Evolutionary conservation across 179 eudicot genomes (phyloP).

Genomic region (Camellia oleifera): DNA sequence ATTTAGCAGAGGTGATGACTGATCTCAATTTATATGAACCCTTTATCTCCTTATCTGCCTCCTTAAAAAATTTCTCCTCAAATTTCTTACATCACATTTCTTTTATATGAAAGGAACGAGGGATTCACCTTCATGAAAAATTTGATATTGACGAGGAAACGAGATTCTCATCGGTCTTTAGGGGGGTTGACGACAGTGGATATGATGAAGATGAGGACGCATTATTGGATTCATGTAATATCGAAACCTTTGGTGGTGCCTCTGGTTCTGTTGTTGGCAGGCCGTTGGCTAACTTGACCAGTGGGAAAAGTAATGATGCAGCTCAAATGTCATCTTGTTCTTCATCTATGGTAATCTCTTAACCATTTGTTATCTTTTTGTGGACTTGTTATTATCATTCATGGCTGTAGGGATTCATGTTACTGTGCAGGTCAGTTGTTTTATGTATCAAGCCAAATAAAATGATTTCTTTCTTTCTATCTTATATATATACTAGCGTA

Average conservation of each 20-base stretch:
- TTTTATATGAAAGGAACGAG: conserved; percentile 67
- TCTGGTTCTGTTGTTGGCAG: conserved; percentile 40
- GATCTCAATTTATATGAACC: not conserved
- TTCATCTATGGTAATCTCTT: conserved; percentile 40
- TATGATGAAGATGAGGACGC: conserved; percentile 69
- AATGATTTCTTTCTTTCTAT: not conserved
- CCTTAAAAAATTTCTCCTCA: conserved; percentile 1
- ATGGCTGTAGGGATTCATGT: not conserved
- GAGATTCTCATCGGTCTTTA: conserved; percentile 81
- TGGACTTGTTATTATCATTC: conserved; percentile 8
- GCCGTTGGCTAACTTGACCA: conserved; percentile 50
- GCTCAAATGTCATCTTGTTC: conserved; percentile 37
- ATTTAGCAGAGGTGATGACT: conserved; percentile 85
- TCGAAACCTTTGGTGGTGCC: conserved; percentile 75
- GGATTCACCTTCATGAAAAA: conserved; percentile 47
- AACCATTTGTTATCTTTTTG: not conserved
- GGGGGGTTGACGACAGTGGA: conserved; percentile 83
- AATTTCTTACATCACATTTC: not conserved
- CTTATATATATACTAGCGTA: too few relatives aligned
- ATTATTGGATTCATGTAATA: conserved; percentile 49
- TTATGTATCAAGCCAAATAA: not conserved
- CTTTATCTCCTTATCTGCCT: not conserved
- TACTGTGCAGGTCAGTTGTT: not conserved
- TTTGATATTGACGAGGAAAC: conserved; percentile 92
- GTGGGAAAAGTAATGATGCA: conserved; percentile 50